Conservation (phyloP, 768 basidiomycete species). For the Tylopilus rubrobrunneus region DNA sequence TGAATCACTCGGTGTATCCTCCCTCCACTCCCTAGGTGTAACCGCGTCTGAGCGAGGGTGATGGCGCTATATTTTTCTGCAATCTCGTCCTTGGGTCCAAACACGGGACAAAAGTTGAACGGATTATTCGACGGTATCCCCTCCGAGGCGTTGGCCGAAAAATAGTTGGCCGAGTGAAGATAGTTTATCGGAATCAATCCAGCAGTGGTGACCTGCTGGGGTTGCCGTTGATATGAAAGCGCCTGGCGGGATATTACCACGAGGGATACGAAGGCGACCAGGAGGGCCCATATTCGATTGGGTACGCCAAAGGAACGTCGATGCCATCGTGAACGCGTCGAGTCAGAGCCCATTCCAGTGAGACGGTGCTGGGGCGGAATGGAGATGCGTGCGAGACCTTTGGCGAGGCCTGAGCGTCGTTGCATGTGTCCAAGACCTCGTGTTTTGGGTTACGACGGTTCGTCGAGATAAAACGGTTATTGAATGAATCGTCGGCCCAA, state of each 20-base stretch:
- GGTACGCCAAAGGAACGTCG: slow-evolving; percentile 60
- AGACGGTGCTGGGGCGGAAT: slow-evolving; percentile 38
- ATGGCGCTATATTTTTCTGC: slow-evolving; percentile 75
- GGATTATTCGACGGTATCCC: slow-evolving; percentile 44
- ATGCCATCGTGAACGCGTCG: slow-evolving; percentile 50
- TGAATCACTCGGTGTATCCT: slow-evolving; percentile 80
- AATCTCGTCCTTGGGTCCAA: slow-evolving; percentile 78
- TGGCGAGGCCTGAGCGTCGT: slow-evolving; percentile 47
- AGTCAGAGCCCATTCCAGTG: slow-evolving; percentile 40
- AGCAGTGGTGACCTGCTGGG: slow-evolving; percentile 31
- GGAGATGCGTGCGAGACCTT: slow-evolving; percentile 55
- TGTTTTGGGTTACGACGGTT: not conserved
- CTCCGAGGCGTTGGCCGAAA: slow-evolving; percentile 32
- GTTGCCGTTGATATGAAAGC: slow-evolving; percentile 34
- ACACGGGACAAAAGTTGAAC: slow-evolving; percentile 88
- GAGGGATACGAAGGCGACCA: slow-evolving; percentile 52
- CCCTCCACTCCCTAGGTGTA: slow-evolving; percentile 78
- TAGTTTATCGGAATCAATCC: slow-evolving; percentile 76
- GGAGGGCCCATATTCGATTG: slow-evolving; percentile 65
- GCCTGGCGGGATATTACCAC: slow-evolving; percentile 55
- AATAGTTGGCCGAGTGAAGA: slow-evolving; percentile 51
- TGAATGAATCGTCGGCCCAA: slow-evolving; percentile 1
- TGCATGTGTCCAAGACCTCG: slow-evolving; percentile 44
- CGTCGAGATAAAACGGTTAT: slow-evolving; percentile 2
- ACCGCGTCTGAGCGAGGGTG: slow-evolving; percentile 65